Conservation (phyloP, 2,329 filamentous ascomycete species). For the Ophiostoma fasciatum region DNA sequence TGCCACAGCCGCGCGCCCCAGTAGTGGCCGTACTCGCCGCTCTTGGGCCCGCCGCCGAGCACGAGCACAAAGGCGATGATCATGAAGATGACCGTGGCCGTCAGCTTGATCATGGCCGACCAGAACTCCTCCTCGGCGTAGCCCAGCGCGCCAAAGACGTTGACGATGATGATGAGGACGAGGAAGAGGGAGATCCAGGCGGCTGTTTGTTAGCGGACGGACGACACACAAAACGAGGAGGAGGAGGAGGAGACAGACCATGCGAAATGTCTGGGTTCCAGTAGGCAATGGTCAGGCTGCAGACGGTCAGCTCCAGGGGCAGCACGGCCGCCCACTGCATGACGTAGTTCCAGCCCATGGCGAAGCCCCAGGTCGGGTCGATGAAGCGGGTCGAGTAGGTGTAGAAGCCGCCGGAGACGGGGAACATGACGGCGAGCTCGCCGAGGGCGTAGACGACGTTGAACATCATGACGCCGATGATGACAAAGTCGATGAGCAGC, state of each 20-base stretch:
- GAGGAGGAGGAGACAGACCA: constrained; percentile 11
- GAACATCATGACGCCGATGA: constrained; percentile 46
- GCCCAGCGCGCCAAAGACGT: constrained; percentile 40
- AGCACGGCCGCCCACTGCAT: constrained; percentile 33
- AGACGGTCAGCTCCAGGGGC: constrained; percentile 34
- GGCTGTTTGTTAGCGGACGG: constrained; percentile 9
- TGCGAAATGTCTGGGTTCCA: constrained; percentile 30
- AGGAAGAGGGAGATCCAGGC: constrained; percentile 45
- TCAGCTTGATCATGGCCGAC: constrained; percentile 40
- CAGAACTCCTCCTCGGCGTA: constrained; percentile 47
- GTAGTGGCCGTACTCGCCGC: constrained; percentile 29
- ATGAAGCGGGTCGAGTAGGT: constrained; percentile 41
- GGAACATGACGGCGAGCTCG: constrained; percentile 40
- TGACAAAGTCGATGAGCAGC: constrained; percentile 33
- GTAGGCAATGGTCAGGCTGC: constrained; percentile 30
- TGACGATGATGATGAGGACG: constrained; percentile 33
- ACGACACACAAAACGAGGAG: background rate
- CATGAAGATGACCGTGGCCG: constrained; percentile 47
- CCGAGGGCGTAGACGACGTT: constrained; percentile 47
- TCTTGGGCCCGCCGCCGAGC: constrained; percentile 42
- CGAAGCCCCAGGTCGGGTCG: constrained; percentile 39
- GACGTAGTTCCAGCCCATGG: constrained; percentile 37
- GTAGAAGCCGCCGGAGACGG: constrained; percentile 43
- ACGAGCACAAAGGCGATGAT: constrained; percentile 44
- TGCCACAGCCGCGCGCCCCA: constrained; percentile 36